Base-by-base conservation (phyloP, 768 basidiomycete species). In the Trametes cingulata region DNA sequence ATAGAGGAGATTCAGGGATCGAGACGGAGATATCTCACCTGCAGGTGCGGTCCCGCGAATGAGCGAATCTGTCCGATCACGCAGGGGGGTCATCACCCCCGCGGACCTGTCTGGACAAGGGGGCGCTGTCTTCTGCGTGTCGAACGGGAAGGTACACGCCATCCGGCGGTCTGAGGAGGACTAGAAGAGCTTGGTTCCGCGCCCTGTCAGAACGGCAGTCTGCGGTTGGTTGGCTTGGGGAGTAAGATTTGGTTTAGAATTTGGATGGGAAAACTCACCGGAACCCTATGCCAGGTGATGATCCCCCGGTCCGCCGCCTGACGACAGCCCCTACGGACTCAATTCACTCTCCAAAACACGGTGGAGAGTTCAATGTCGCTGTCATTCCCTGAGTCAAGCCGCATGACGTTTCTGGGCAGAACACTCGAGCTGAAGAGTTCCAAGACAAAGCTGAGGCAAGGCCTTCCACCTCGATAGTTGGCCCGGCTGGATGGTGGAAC, bases 31-130 rank as follows among this genome's bases (percentile, higher is more conserved):
- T 56, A 62, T 52, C 61, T 46, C 40, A 35, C 35, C 42, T 42
- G 36, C 50, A 42, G 17, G 20, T 37, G 61, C 56, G 61, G 61
- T 48, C 56, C 61, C 61, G 61, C 61, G 61, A 62, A 53, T 63
- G 61, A 54, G 61, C 57, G 61, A 63, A 63, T 63, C 61, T 63
- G 61, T 63, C 61, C 56, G 56, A 58, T 63, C 61, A 63, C 29
- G 19, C 56, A 62, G 61, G 55, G 43, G 20, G 42, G 19, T 37
- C 58, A 45, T 58, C 56, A 58, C 56, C 36, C 40, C 61, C 61
- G 45, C 61, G 61, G 61, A 54, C 52, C 47, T 58, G 61, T 20
- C 51, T 43, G 50, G 56, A 37, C 52, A 46, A 46, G 40, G 55
- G 42, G n/a, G 40, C 19, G 17, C 50, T 25, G 27, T 25, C 54